Evolutionary conservation across 352 stramenopile species (phyloP).

Genomic region (Phytophthora pisi): DNA sequence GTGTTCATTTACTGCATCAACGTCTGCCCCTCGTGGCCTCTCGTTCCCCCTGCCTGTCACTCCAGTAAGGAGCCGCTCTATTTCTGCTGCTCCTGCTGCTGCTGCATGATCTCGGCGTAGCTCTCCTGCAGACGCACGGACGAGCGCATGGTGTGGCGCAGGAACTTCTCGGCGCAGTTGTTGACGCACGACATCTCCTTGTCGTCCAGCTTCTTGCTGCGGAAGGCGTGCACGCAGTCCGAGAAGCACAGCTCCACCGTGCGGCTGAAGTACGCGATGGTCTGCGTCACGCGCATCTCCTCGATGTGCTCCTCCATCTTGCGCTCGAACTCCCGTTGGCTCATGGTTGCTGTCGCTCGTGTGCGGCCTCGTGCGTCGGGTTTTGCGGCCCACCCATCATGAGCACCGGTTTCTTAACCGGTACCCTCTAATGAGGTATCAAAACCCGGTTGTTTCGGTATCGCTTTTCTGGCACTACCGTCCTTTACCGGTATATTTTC

Average conservation of each 20-base stretch:
- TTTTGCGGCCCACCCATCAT: too few relatives aligned
- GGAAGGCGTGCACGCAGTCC: slow-evolving; percentile 91
- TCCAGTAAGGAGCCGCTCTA: slow-evolving; percentile 17
- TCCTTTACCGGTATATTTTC: background rate
- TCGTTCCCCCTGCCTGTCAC: too few relatives aligned
- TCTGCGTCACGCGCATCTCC: slow-evolving; percentile 91
- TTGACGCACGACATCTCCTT: slow-evolving; percentile 89
- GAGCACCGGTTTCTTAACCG: too few relatives aligned
- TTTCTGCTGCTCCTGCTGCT: slow-evolving; percentile 79
- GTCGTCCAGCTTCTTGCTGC: slow-evolving; percentile 92
- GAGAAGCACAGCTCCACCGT: slow-evolving; percentile 90
- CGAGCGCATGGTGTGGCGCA: slow-evolving; percentile 91
- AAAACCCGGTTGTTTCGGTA: too few relatives aligned
- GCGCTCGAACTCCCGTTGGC: slow-evolving; percentile 87
- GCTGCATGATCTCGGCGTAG: slow-evolving; percentile 88
- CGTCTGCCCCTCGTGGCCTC: background rate
- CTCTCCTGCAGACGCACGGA: slow-evolving; percentile 89
- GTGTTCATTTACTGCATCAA: slow-evolving; percentile 20
- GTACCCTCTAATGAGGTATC: too few relatives aligned
- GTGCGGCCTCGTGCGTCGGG: background rate
- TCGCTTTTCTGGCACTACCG: too few relatives aligned
- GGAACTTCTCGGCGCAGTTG: slow-evolving; percentile 91
- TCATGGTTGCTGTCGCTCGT: slow-evolving; percentile 37
- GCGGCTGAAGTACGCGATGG: slow-evolving; percentile 89
- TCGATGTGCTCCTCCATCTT: slow-evolving; percentile 93